A percentile compares a stretch with the other conserved stretches of the same genome.
Evolutionary conservation across 2,329 filamentous ascomycete species (phyloP).

Genomic region (Aaosphaeria pasadenensis): DNA sequence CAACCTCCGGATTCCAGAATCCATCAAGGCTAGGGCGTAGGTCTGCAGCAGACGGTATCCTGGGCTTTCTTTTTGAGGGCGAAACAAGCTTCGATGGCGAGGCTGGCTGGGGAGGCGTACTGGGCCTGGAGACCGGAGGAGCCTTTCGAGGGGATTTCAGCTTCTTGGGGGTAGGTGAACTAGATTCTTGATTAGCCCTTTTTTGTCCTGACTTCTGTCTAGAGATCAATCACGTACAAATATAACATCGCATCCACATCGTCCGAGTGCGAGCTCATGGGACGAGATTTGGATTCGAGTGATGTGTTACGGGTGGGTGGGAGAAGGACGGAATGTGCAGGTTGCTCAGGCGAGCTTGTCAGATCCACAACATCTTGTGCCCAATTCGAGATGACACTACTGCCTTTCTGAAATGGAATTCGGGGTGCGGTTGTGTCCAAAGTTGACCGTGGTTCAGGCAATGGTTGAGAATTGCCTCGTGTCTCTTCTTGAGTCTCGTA

Average conservation of each 20-base stretch:
- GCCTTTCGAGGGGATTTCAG: constrained; percentile 32
- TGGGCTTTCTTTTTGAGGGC: constrained; percentile 32
- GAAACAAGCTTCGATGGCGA: constrained; percentile 35
- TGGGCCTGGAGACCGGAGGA: constrained; percentile 24
- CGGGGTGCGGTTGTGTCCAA: neutral
- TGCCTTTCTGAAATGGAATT: constrained; percentile 13
- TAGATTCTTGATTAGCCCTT: constrained; percentile 4
- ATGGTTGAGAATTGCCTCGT: neutral
- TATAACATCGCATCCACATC: constrained; percentile 25
- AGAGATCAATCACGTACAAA: constrained; percentile 18
- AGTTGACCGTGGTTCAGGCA: neutral
- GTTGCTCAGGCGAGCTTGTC: constrained; percentile 22
- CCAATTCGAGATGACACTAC: constrained; percentile 27
- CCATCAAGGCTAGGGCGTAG: constrained; percentile 36
- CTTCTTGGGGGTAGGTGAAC: constrained; percentile 33
- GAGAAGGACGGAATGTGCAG: constrained; percentile 15
- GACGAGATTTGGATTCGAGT: constrained; percentile 12
- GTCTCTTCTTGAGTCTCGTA: constrained; percentile 5
- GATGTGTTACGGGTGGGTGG: constrained; percentile 3
- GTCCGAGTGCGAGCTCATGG: constrained; percentile 26
- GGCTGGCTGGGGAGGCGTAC: constrained; percentile 25
- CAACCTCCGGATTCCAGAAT: constrained; percentile 35
- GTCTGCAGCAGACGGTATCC: constrained; percentile 25
- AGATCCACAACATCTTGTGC: constrained; percentile 32
- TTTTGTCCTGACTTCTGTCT: too few relatives aligned